These are phyloP conservation scores for Alloteropsis angusta DNA, from an alignment of 202 grass and related monocot genomes.

Conservation along the genomic window DNA sequence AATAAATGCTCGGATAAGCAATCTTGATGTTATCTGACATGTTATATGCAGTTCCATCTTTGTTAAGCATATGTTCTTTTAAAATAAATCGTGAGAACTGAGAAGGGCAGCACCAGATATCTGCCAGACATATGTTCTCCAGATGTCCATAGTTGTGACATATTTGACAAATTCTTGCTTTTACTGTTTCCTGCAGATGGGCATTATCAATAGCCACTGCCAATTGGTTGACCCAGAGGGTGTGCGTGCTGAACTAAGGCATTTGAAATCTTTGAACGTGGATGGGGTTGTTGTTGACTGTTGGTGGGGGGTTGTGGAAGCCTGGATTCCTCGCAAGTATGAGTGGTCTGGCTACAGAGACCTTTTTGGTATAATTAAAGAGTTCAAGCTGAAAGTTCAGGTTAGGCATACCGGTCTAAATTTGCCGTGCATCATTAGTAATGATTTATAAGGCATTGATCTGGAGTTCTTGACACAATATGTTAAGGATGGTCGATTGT, in stretches of 20 bases:
- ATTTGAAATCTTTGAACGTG: conserved; percentile 77
- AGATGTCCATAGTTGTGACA: neutral
- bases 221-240: conserved; percentile 68
- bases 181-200: conserved; percentile 47
- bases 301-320: conserved; percentile 97
- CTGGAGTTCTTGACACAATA: conserved; percentile 3
- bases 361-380: conserved; percentile 89
- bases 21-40: neutral
- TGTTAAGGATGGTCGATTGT: neutral
- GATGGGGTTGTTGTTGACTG: conserved; percentile 85
- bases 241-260: conserved; percentile 63
- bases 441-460: neutral
- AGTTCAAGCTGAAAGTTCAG: conserved; percentile 90
- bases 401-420: conserved; percentile 22
- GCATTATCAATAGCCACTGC: conserved; percentile 75
- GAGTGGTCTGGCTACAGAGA: conserved; percentile 94
- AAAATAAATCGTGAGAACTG: conserved; percentile 3
- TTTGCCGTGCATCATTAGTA: neutral
- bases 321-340: conserved; percentile 84
- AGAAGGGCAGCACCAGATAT: neutral
- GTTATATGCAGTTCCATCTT: neutral
- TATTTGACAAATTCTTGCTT: conserved; percentile 13
- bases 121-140: neutral
- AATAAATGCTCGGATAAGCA: neutral
- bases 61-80: neutral